Conservation (phyloP, 164 flowering plant species). For the Santalum album region DNA sequence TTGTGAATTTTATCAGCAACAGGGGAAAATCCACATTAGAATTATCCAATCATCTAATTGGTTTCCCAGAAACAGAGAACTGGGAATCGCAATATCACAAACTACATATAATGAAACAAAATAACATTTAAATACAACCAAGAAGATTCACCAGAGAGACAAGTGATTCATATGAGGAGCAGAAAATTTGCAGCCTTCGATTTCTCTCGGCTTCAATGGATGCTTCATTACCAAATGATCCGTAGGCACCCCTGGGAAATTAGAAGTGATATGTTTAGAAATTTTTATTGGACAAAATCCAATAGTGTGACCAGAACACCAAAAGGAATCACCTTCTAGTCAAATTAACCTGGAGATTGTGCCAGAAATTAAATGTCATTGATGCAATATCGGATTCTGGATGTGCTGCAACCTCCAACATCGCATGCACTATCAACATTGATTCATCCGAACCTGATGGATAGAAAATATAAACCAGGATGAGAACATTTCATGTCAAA, state of each 20-base stretch:
- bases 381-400: slow-evolving; percentile 95
- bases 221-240: slow-evolving; percentile 52
- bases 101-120: too few relatives aligned
- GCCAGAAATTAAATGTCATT: slow-evolving; percentile 99
- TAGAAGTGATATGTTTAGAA: slow-evolving; percentile 6
- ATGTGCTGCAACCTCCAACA: slow-evolving; percentile 88
- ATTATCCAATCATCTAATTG: too few relatives aligned
- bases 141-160: slow-evolving; percentile 74
- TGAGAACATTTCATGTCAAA: not conserved
- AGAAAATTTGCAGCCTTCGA: slow-evolving; percentile 63
- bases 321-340: slow-evolving; percentile 52
- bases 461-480: slow-evolving; percentile 1
- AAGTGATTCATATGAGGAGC: slow-evolving; percentile 72
- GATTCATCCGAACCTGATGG: slow-evolving; percentile 77
- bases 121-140: not conserved
- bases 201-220: slow-evolving; percentile 78
- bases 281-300: not conserved
- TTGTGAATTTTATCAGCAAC: too few relatives aligned
- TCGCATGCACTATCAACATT: slow-evolving; percentile 79
- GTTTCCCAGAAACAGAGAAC: too few relatives aligned
- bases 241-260: slow-evolving; percentile 54
- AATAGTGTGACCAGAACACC: not conserved
- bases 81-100: too few relatives aligned
- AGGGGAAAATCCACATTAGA: too few relatives aligned
- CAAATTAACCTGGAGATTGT: slow-evolving; percentile 80